A percentile compares a stretch with the other conserved stretches of the same genome.
Conservation (phyloP, 208 protist genomes). For the Crithidia mellificae region DNA sequence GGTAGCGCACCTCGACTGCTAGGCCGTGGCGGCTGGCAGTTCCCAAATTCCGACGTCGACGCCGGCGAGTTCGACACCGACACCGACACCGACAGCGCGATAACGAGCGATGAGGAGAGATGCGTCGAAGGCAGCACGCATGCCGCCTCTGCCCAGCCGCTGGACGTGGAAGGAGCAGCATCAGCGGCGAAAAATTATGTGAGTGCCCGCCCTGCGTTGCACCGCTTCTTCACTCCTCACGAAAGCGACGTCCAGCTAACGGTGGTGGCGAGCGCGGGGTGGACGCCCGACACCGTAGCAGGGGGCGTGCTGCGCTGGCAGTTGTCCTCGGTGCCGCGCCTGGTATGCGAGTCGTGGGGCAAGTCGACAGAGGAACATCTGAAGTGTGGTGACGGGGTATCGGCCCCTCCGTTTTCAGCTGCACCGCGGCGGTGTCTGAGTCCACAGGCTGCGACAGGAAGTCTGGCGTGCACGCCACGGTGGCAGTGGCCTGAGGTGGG, state of each 20-base stretch:
- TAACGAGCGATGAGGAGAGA: neutral
- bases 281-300: conserved; percentile 4
- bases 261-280: conserved; percentile 5
- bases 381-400: no score
- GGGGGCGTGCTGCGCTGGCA: conserved; percentile 22
- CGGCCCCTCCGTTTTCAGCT: no score
- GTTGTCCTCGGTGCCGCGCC: conserved; percentile 26
- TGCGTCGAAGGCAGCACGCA: no score
- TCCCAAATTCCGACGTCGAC: conserved; percentile 12
- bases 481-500: conserved; percentile 30
- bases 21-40: conserved; percentile 21
- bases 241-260: conserved; percentile 17
- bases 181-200: no score
- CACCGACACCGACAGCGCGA: neutral
- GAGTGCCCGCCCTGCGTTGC: conserved; percentile 1
- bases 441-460: neutral
- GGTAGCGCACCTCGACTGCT: conserved; percentile 15
- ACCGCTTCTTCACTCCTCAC: conserved; percentile 24
- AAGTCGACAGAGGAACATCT: no score
- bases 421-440: neutral
- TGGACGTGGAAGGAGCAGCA: no score
- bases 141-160: no score
- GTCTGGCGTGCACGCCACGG: neutral
- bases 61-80: neutral
- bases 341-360: no score